Base-by-base conservation (phyloP, 148 eudicot genomes). In the Dysphania ambrosioides region DNA sequence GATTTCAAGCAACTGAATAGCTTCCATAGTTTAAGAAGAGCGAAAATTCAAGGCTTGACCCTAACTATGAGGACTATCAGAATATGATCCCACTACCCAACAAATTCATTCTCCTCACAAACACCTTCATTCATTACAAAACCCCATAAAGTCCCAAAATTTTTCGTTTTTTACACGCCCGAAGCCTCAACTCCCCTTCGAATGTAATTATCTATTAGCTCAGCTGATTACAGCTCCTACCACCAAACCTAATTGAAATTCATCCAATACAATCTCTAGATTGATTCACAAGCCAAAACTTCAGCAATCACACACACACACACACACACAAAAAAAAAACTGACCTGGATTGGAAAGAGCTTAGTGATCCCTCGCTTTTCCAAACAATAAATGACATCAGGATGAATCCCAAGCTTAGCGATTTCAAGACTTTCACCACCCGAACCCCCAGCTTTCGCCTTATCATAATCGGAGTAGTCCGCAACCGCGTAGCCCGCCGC, bases 311-410 rank as follows among this genome's bases (percentile, higher is more conserved):
- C 29, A 24, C 21, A 8, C 30, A 58, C 5, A 16, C 5, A 8
- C 59, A 29, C 3, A 47, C 8, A 4, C 13, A 12, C 0, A 19
- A 0, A 1, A 62, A 47, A 57, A 8, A 29, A 19, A 36, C 0
- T 3, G 19, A 92, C 98, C 97, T 95, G 98, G 81, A 95, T 95
- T 0, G 98, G 96, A 53, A 95, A 95, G 59, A 95, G 92, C 78
- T 84, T 91, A 36, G 89, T 82, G 70, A 94, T 94, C 5, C 98
- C 98, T 77, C 74, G 86, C 23, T 73, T 68, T 7, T 87, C 74
- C 84, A 95, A 82, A 60, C 91, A 82, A 6, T 84, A 42, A 30
- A 92, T 85, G 23, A 95, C 81, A 12, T 86, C 87, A 10, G 70
- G 44, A 31, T 88, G 86, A 70, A 95, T 83, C 35, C 86, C 87